A percentile compares a stretch with the other conserved stretches of the same genome.
Conservation (phyloP, 108 stramenopile species). For the Seminavis robusta region DNA sequence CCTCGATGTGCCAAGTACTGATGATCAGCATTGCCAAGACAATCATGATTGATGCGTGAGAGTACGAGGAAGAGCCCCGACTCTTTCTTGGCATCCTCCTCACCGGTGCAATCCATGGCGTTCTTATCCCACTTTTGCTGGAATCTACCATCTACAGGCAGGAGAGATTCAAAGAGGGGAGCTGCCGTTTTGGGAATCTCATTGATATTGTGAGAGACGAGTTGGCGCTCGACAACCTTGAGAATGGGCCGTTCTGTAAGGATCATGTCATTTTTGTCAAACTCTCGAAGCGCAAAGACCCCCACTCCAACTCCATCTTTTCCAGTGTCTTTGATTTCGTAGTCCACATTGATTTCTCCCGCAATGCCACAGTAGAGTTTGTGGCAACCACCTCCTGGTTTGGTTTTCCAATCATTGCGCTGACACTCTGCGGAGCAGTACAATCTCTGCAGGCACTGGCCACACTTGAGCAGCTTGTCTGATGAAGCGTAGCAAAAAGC, state of each 20-base stretch:
- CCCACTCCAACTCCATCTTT: conserved; percentile 7
- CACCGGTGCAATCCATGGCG: neutral
- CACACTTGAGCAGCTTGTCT: too few relatives aligned
- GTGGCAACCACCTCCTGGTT: too few relatives aligned
- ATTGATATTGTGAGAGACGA: neutral
- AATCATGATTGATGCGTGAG: conserved; percentile 22
- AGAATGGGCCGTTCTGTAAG: conserved; percentile 14
- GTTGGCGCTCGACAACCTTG: too few relatives aligned
- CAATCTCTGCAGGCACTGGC: neutral
- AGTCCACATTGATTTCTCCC: conserved; percentile 13
- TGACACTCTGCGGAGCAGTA: conserved; percentile 6
- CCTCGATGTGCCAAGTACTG: conserved; percentile 3
- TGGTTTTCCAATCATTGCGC: conserved; percentile 3
- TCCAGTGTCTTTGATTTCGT: conserved; percentile 8
- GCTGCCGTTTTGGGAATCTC: too few relatives aligned
- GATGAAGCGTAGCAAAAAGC: too few relatives aligned
- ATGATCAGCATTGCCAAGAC: conserved; percentile 17
- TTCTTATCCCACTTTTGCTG: neutral
- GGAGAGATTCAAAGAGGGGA: too few relatives aligned
- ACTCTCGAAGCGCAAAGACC: conserved; percentile 11
- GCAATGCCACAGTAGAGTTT: conserved; percentile 17
- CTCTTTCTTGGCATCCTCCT: conserved; percentile 5
- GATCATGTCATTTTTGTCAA: conserved; percentile 7
- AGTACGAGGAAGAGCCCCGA: conserved; percentile 14
- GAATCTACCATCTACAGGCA: too few relatives aligned